Evolutionary conservation across 768 basidiomycete species (phyloP).

Genomic region (Suillus fuscotomentosus): DNA sequence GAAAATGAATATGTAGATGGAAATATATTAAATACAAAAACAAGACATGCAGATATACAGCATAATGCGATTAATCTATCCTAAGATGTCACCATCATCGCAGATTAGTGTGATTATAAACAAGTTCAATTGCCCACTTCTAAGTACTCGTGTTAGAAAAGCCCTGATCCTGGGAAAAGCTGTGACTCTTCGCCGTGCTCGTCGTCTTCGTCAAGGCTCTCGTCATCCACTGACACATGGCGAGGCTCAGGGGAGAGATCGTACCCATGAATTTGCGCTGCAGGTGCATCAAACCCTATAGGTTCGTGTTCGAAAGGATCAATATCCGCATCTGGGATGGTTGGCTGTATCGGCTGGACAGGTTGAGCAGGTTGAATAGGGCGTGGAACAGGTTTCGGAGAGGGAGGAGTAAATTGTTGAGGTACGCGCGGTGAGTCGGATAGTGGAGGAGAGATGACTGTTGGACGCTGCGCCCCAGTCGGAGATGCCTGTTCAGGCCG

Average conservation of each 20-base stretch:
- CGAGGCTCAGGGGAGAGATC: slow-evolving; percentile 21
- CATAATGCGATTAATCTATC: slow-evolving; percentile 16
- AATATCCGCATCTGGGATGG: slow-evolving; percentile 29
- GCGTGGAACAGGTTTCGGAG: slow-evolving; percentile 1
- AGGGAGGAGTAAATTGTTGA: slow-evolving; percentile 14
- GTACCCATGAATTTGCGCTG: slow-evolving; percentile 13
- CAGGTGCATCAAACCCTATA: slow-evolving; percentile 15
- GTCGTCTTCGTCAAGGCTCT: slow-evolving; percentile 16
- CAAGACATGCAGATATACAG: slow-evolving; percentile 10
- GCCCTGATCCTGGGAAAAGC: slow-evolving; percentile 42
- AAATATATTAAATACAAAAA: slow-evolving; percentile 24
- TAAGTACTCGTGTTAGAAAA: slow-evolving; percentile 29
- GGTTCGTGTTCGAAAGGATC: slow-evolving; percentile 34
- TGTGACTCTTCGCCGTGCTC: slow-evolving; percentile 33
- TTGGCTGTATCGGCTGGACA: slow-evolving; percentile 14
- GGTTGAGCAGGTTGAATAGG: slow-evolving; percentile 10
- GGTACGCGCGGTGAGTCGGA: slow-evolving; percentile 4
- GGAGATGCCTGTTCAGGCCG: slow-evolving; percentile 3
- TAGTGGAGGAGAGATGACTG: slow-evolving; percentile 3
- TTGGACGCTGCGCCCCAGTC: background rate
- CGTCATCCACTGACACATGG: slow-evolving; percentile 25
- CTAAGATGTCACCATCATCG: background rate
- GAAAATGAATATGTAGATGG: slow-evolving; percentile 3
- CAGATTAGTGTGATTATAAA: slow-evolving; percentile 1
- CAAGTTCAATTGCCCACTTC: background rate